phyloP scores from a whole-genome alignment of 2,329 filamentous ascomycete genomes.

The Paecilomyces sp. region DNA sequence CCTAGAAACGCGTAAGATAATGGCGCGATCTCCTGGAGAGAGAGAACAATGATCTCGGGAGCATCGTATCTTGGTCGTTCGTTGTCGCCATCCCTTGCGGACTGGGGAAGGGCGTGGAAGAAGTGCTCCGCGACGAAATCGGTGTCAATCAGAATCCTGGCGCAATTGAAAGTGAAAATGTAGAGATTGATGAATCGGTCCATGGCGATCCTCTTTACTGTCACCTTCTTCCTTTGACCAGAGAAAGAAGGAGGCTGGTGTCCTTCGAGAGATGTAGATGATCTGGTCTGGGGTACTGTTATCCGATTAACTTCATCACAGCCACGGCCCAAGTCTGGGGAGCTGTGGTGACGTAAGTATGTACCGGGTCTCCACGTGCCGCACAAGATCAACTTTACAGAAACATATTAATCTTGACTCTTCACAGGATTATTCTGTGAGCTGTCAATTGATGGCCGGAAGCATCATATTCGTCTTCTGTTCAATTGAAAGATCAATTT shows the following conservation, averaged over 20 bases:
- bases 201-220: slow-evolving; percentile 12
- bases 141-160: slow-evolving; percentile 61
- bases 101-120: slow-evolving; percentile 48
- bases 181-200: slow-evolving; percentile 60
- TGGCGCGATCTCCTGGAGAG: slow-evolving; percentile 82
- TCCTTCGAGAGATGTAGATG: not conserved
- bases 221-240: not conserved
- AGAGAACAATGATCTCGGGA: slow-evolving; percentile 60
- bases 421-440: too few species aligned
- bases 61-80: slow-evolving; percentile 43
- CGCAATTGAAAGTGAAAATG: slow-evolving; percentile 86
- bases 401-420: too few species aligned
- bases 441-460: too few species aligned
- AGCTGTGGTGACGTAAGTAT: not conserved
- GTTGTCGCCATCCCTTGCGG: slow-evolving; percentile 32
- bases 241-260: not conserved
- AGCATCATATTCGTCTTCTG: too few species aligned
- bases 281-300: not conserved
- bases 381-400: too few species aligned
- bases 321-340: not conserved
- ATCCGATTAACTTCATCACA: not conserved
- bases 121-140: slow-evolving; percentile 66
- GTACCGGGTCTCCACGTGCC: not conserved
- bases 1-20: slow-evolving; percentile 80
- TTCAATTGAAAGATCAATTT: too few species aligned